Evolutionary conservation across 192 early-diverging fungal species (phyloP), one percentile per base, ranked within the genome.

Genomic region (Piromyces finnis): DNA sequence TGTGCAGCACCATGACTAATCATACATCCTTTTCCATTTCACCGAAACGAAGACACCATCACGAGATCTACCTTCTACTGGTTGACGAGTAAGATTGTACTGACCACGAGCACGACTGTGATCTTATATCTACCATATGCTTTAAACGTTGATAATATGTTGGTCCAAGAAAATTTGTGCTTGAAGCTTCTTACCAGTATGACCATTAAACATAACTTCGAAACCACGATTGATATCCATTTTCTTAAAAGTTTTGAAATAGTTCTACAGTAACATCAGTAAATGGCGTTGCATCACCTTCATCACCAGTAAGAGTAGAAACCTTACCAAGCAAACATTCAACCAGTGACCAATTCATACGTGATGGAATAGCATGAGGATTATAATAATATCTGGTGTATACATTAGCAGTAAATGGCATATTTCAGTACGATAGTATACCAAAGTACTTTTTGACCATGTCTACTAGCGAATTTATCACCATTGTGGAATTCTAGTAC

Each of bases 91-190:
- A 82, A 99, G 86, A 80, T 88, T 98, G 97, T 77, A 97, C 90
- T 28, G 98, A 0, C 98, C 98, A 84, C 97, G 90, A 0, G 98
- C 96, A 81, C 98, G 92, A 36, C 83, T 85, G 82, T 99, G 98
- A 99, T 98, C 91, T 99, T 99, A 85, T 99, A 85, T 99, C 98
- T n/a, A 99, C 98, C 98, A 99, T 99, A 85, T 99, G 98, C 94
- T 99, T 99, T 83, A 99, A 85, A 81, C 98, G 95, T 87, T 99
- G 98, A 88, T 99, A 99, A 88, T 99, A 99, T 0, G 98, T 99
- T 7, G 98, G 98, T 1, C 98, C 98, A 78, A 95, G 85, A 95
- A 99, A 2, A 99, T 88, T 83, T 98, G 96, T 30, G 95, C 96
- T 13, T 92, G 90, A 83, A 98, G 87, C 85, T 98, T 99, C 79